Conservation (phyloP, 177 flowering plant species). For the Tripterygium wilfordii region DNA sequence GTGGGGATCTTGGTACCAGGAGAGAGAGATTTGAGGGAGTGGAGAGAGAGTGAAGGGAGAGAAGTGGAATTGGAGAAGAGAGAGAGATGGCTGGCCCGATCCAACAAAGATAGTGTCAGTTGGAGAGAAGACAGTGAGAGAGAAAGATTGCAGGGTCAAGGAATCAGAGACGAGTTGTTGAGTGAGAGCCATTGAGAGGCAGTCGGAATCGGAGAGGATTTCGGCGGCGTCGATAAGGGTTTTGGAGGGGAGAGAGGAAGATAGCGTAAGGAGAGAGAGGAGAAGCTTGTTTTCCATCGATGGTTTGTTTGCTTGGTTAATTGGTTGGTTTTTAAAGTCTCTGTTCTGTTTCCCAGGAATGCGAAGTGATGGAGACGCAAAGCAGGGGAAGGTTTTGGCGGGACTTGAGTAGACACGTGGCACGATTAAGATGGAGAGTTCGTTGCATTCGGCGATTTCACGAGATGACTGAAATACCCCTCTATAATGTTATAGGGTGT, state of each 20-base stretch:
- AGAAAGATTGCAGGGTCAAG: slow-evolving; percentile 16
- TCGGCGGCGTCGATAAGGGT: slow-evolving; percentile 36
- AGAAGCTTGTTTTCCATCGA: slow-evolving; percentile 18
- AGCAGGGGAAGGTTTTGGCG: too few species aligned
- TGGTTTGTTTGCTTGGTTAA: too few species aligned
- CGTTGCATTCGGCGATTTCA: too few species aligned
- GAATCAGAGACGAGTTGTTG: slow-evolving; percentile 33
- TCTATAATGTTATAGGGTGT: too few species aligned
- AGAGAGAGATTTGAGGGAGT: slow-evolving; percentile 37
- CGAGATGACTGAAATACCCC: too few species aligned
- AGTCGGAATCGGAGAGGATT: slow-evolving; percentile 52
- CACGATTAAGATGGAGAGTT: too few species aligned
- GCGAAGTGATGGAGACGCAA: too few species aligned
- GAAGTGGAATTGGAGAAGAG: slow-evolving; percentile 47
- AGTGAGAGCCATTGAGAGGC: slow-evolving; percentile 47
- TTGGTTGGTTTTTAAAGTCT: too few species aligned
- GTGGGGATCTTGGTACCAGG: slow-evolving; percentile 42
- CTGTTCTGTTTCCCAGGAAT: too few species aligned
- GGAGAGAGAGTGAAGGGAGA: slow-evolving; percentile 29
- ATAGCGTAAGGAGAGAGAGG: slow-evolving; percentile 12
- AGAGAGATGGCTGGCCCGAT: slow-evolving; percentile 52
- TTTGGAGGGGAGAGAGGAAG: slow-evolving; percentile 14
- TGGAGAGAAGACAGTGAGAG: slow-evolving; percentile 54
- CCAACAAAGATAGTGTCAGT: slow-evolving; percentile 38
- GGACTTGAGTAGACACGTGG: too few species aligned